Evolutionary conservation across 495 filamentous ascomycete species (phyloP).

Genomic region (Aspergillus bridgeri): DNA sequence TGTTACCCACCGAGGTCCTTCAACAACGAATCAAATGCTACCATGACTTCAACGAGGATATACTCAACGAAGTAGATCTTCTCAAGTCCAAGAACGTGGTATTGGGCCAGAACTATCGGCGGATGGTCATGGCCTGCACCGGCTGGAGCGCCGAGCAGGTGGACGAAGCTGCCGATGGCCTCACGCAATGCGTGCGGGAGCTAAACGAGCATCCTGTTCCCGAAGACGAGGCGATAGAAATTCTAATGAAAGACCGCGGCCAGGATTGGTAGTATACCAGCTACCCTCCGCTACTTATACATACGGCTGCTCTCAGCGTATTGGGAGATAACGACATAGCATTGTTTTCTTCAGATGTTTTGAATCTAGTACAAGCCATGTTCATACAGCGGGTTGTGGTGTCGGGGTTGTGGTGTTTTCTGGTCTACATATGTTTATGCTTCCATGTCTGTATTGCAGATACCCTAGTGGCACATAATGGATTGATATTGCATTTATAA

Average conservation of each 20-base stretch:
- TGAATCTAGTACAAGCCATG: constrained; percentile 10
- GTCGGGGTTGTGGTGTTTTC: neutral
- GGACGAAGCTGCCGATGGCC: constrained; percentile 45
- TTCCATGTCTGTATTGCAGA: constrained; percentile 23
- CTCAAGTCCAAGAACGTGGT: constrained; percentile 45
- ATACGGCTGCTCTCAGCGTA: neutral
- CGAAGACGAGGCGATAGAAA: constrained; percentile 47
- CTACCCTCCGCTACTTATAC: too few species aligned
- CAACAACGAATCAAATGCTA: constrained; percentile 32
- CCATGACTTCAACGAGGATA: constrained; percentile 31
- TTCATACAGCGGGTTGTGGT: constrained; percentile 7
- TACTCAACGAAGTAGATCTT: constrained; percentile 35
- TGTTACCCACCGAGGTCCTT: constrained; percentile 30
- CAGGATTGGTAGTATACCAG: constrained; percentile 42
- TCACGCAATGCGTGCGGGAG: constrained; percentile 47
- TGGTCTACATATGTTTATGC: constrained; percentile 9
- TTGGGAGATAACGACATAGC: neutral
- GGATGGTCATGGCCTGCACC: constrained; percentile 50
- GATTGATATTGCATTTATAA: constrained; percentile 12
- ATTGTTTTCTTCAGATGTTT: neutral
- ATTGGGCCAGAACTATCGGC: constrained; percentile 45
- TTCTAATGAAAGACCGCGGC: constrained; percentile 47
- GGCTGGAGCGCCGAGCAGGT: constrained; percentile 45
- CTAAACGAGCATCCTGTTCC: constrained; percentile 47
- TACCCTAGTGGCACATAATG: constrained; percentile 22